Evolutionary conservation across 1,139 yeast genomes (phyloP).

Genomic region (Protomyces gravidus): DNA sequence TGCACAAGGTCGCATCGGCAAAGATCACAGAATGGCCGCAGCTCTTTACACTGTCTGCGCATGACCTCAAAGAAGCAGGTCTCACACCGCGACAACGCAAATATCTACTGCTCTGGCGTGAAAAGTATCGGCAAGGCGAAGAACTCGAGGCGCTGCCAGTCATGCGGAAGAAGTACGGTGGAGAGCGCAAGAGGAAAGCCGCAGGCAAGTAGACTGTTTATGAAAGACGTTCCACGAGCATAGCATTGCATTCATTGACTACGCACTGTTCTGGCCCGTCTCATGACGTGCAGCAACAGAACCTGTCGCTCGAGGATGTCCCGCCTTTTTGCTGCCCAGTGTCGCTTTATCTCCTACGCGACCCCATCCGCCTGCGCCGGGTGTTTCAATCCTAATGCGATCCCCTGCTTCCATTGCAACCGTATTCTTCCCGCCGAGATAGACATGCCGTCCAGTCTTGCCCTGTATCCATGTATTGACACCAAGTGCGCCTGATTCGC

Average conservation of each 20-base stretch:
- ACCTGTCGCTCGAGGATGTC: constrained; percentile 17
- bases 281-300: constrained; percentile 4
- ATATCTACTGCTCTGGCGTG: constrained; percentile 18
- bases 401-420: constrained; percentile 53
- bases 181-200: constrained; percentile 21
- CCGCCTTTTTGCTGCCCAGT: neutral
- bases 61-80: constrained; percentile 24
- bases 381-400: constrained; percentile 50
- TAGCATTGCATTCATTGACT: neutral
- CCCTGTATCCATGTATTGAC: constrained; percentile 51
- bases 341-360: neutral
- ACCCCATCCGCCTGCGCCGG: constrained; percentile 50
- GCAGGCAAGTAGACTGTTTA: constrained; percentile 8
- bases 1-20: neutral
- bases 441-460: constrained; percentile 38
- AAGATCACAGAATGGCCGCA: constrained; percentile 19
- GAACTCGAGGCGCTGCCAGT: constrained; percentile 5
- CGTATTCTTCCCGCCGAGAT: constrained; percentile 58
- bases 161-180: constrained; percentile 24
- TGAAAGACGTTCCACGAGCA: too few relatives aligned
- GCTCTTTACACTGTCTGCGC: constrained; percentile 10
- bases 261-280: constrained; percentile 24
- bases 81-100: constrained; percentile 15
- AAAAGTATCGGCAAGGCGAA: constrained; percentile 25
- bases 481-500: constrained; percentile 57